Conservation (phyloP, 2,329 filamentous ascomycete genomes). For the Cryphonectria japonica region DNA sequence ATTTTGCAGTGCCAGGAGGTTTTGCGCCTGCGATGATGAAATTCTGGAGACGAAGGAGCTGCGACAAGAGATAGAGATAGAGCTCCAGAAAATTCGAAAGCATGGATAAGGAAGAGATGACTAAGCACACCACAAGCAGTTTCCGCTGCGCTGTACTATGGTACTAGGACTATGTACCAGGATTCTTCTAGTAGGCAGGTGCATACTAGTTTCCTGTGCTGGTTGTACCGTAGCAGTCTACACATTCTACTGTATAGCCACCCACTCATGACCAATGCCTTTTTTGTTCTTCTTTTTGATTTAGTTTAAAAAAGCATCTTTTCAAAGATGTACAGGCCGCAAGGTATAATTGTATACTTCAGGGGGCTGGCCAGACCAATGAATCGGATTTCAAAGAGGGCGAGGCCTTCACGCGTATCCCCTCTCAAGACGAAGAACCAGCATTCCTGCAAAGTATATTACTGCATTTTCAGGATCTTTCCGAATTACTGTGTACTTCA, state of each 20-base stretch:
- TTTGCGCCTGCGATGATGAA: conserved; percentile 21
- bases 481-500: neutral
- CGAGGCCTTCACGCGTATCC: neutral
- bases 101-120: conserved; percentile 4
- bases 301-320: no score
- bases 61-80: neutral
- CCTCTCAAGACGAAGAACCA: neutral
- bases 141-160: neutral
- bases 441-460: neutral
- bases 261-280: no score
- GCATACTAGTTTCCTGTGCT: neutral
- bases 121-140: neutral
- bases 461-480: neutral
- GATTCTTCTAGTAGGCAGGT: neutral
- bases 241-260: no score
- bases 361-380: no score
- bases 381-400: neutral
- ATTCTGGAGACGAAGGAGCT: conserved; percentile 9
- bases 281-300: no score
- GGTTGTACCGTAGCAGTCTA: no score
- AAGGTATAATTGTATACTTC: no score
- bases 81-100: conserved; percentile 12
- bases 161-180: neutral
- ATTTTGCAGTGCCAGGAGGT: conserved; percentile 19
- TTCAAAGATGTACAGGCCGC: no score